Evolutionary conservation across 2,329 filamentous ascomycete genomes (phyloP), one percentile per base, ranked within the genome.

Genomic region (Fusarium fracticaudum): DNA sequence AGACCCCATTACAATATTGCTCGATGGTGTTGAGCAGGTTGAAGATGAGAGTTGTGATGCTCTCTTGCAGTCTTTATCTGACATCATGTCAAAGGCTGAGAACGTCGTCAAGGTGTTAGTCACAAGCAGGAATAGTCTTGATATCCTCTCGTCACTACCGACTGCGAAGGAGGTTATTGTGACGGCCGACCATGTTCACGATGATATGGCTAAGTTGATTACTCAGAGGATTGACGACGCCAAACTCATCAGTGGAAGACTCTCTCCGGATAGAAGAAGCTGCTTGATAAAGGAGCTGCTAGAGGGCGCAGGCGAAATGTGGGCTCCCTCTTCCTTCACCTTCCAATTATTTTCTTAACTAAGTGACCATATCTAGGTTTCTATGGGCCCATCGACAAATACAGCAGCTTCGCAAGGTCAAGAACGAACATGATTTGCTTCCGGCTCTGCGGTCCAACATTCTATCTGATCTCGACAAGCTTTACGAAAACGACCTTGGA

Each of bases 1-100:
- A 15, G 66, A 71, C n/a, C 35, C 66, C 17, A 31, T 70, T 20
- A 66, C 61, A 14, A 60, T 71, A 38, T 10, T 71, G 4, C 24
- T 71, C 14, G 38, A 38, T 29, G 66, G 40, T 9, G 35, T 70
- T 13, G 61, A 67, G 15, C 44, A 40, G 18, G 20, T 70, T 20
- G 35, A 50, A 6, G 53, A 54, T 8, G 33, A 50, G 12, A 33
- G 59, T 6, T 44, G 31, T 2, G 15, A 20, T 24, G 2, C 5
- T 29, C 31, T 71, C 3, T 44, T 66, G 12, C 26, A 44, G 18
- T 44, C 35, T 1, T 38, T 71, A 17, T 47, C 38, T 35, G 33
- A n/a, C 4, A 50, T 71, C 18, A 61, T 37, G 14, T 61, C 48
- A 15, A 54, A 8, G 26, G 47, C 57, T 7, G 29, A 35, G 22